phyloP scores from a whole-genome alignment of 129 eudicot species.

The Tanacetum coccineum region DNA sequence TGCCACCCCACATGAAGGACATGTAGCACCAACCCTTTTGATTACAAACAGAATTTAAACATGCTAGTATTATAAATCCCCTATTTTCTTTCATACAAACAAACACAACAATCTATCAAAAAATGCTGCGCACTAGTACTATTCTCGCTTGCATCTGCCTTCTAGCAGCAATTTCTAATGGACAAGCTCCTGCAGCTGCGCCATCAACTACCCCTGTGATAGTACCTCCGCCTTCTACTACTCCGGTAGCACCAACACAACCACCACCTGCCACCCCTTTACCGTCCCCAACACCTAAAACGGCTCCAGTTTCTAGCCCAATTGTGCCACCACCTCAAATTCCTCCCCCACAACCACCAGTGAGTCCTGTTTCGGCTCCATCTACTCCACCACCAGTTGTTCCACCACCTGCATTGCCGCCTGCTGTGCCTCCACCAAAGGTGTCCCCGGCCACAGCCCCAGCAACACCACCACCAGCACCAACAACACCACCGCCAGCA shows the following conservation, averaged over 20 bases:
- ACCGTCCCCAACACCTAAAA: constrained; percentile 23
- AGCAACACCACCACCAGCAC: constrained; percentile 46
- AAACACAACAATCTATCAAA: constrained; percentile 16
- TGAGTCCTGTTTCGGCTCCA: constrained; percentile 47
- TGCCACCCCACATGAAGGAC: constrained; percentile 51
- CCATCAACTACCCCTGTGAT: constrained; percentile 44
- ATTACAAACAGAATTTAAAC: constrained; percentile 15
- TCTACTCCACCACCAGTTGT: constrained; percentile 37
- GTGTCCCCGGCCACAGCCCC: constrained; percentile 38
- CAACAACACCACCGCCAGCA: constrained; percentile 37
- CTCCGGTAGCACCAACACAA: constrained; percentile 40
- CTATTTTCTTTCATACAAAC: constrained; percentile 9
- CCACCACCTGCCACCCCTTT: constrained; percentile 40
- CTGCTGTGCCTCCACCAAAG: too few relatives aligned
- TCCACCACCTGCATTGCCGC: constrained; percentile 7
- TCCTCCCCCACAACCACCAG: constrained; percentile 45
- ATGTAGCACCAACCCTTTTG: constrained; percentile 46
- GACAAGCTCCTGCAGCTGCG: constrained; percentile 74
- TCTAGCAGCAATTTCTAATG: constrained; percentile 39
- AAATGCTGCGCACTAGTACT: constrained; percentile 27
- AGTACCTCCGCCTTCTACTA: constrained; percentile 44
- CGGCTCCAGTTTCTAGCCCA: constrained; percentile 40
- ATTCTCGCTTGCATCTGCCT: constrained; percentile 43
- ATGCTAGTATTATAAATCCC: constrained; percentile 26
- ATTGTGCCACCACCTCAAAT: constrained; percentile 54